Evolutionary conservation across 169 alveolate species (phyloP).

Genomic region (Babesia bigemina): DNA sequence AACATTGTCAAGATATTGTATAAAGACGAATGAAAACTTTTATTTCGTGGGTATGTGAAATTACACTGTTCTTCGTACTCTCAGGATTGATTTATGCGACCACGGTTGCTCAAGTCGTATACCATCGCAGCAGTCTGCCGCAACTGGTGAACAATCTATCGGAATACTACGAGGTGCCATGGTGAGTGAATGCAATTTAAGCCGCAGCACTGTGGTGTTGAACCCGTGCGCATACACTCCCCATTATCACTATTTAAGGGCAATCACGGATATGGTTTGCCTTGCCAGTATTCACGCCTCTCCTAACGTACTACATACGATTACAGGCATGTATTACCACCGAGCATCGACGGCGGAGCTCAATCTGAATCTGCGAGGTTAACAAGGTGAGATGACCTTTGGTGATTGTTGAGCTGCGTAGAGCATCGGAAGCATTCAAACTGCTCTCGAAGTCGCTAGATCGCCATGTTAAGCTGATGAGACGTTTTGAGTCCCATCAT

Average conservation of each 20-base stretch:
- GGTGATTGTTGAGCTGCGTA: neutral
- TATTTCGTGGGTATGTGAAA: slow-evolving; percentile 45
- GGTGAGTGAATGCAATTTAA: slow-evolving; percentile 27
- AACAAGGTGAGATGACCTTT: neutral
- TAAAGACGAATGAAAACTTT: slow-evolving; percentile 48
- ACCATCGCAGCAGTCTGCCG: neutral
- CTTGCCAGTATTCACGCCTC: too few relatives aligned
- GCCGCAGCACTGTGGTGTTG: too few relatives aligned
- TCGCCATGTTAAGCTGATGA: neutral
- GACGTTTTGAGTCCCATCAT: neutral
- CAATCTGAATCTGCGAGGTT: neutral
- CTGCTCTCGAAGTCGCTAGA: slow-evolving; percentile 11
- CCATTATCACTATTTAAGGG: too few relatives aligned
- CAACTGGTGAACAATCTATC: neutral
- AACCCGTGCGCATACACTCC: too few relatives aligned
- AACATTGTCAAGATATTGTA: slow-evolving; percentile 17
- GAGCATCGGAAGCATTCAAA: slow-evolving; percentile 38
- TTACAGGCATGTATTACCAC: slow-evolving; percentile 2
- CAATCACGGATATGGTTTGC: too few relatives aligned
- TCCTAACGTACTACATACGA: neutral
- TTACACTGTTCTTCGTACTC: neutral
- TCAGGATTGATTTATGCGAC: slow-evolving; percentile 39
- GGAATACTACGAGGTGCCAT: slow-evolving; percentile 40
- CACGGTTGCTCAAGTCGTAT: slow-evolving; percentile 24
- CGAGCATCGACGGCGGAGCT: neutral